These are phyloP conservation scores for Pythium diclinum DNA, from an alignment of 352 stramenopile genomes.

Conservation along the genomic window DNA sequence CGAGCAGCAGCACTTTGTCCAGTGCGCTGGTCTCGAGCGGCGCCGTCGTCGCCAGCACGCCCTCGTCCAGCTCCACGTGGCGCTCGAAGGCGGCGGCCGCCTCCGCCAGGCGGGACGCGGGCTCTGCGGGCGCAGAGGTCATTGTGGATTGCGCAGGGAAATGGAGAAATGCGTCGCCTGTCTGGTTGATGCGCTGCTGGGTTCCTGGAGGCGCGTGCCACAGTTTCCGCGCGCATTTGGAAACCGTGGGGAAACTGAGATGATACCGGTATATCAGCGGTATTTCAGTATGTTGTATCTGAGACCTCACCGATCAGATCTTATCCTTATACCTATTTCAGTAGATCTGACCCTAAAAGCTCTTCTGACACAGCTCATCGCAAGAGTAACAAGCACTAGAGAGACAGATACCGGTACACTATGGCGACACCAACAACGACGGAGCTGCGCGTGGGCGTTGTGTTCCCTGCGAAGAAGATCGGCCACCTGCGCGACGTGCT, in stretches of 20 bases:
- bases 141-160: neutral
- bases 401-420: neutral
- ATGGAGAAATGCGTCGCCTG: neutral
- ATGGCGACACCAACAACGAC: constrained; percentile 2
- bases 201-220: neutral
- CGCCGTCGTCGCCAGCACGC: constrained; percentile 59
- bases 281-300: neutral
- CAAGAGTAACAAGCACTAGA: neutral
- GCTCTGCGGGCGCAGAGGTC: neutral
- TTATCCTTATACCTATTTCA: too few species aligned
- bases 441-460: constrained; percentile 60
- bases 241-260: neutral
- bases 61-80: constrained; percentile 65
- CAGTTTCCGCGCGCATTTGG: neutral
- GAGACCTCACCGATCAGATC: neutral
- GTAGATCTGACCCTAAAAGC: neutral
- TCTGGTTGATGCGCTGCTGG: neutral
- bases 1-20: constrained; percentile 46
- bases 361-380: neutral
- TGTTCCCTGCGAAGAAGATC: constrained; percentile 85
- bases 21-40: constrained; percentile 44
- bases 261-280: neutral
- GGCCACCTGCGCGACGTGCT: constrained; percentile 69
- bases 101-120: neutral
- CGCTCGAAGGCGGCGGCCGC: constrained; percentile 37